Base-by-base conservation (phyloP, 108 stramenopile species). In the Schizochytrium sp. region DNA sequence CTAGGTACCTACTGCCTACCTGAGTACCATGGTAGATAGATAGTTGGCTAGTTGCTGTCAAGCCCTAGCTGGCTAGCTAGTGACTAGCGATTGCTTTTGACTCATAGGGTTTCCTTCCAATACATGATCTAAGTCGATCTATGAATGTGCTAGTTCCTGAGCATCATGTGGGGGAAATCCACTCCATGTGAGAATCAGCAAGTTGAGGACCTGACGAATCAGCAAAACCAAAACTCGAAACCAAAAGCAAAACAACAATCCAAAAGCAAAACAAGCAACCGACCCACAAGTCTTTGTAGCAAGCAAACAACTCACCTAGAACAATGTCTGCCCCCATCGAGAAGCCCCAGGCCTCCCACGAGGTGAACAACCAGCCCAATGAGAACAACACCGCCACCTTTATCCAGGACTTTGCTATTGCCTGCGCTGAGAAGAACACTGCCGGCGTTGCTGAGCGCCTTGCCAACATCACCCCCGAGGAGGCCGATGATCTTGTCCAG, bases 351-450 rank as follows among this genome's bases (percentile, higher is more conserved):
- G 64, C 64, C 64, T 69, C 64, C 42, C 64, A 44, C 12, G 42
- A 69, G 64, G 44, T 15, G 19, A 69, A 69, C 64, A 69, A 69
- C 64, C 42, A 69, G 64, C 64, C 64, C 42, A 44, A 69, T 44
- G 42, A 38, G 64, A 69, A 38, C 42, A 38, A 69, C 42, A 69
- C 64, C 12, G 64, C 64, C 12, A 69, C 64, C 64, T 69, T 69
- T 44, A 38, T 69, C 64, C 64, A 69, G 64, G 64, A 69, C 64
- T 69, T 69, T 44, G 12, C 64, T 7, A 38, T 69, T 44, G 42
- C 42, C 64, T 38, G 42, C 64, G 64, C 64, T 44, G 64, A 69
- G 1, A 69, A 69, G 64, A 44, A 69, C 28, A 38, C 28, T 7
- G 64, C 64, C 64, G 44, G 44, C 42, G 42, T 69, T 44, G 64